A percentile compares a stretch with the other conserved stretches of the same genome.
Evolutionary conservation across 306 rosid species (phyloP).

Genomic region (Cicer bijugum): DNA sequence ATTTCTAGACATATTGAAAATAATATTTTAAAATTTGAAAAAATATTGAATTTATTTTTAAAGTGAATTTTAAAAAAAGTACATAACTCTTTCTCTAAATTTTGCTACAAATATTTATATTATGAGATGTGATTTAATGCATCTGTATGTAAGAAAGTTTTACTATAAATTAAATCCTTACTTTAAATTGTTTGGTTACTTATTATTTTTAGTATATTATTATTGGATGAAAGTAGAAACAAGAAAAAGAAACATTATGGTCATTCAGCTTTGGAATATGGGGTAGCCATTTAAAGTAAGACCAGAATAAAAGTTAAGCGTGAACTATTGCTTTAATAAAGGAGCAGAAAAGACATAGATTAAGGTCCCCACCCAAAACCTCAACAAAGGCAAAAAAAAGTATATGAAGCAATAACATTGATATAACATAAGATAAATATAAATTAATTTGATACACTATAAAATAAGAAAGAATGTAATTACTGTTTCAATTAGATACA

Average conservation of each 20-base stretch:
- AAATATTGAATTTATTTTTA: too few species aligned
- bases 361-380: constrained; percentile 39
- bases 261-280: constrained; percentile 29
- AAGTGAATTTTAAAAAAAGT: too few species aligned
- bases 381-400: constrained; percentile 25
- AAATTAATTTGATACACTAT: too few species aligned
- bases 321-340: constrained; percentile 47
- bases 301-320: constrained; percentile 34
- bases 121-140: not conserved
- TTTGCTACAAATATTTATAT: not conserved
- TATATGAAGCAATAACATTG: constrained; percentile 43
- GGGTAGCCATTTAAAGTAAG: constrained; percentile 43
- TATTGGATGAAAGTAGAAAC: not conserved
- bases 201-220: not conserved
- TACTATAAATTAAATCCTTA: not conserved
- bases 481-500: not conserved
- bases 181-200: not conserved
- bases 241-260: constrained; percentile 28
- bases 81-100: too few species aligned
- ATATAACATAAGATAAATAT: not conserved
- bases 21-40: too few species aligned
- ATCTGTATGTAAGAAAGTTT: not conserved
- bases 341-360: constrained; percentile 33
- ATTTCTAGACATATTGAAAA: too few species aligned
- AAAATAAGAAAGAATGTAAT: constrained; percentile 10